Evolutionary conservation across 345 rosid genomes (phyloP).

Genomic region (Eucalyptus microcorys): DNA sequence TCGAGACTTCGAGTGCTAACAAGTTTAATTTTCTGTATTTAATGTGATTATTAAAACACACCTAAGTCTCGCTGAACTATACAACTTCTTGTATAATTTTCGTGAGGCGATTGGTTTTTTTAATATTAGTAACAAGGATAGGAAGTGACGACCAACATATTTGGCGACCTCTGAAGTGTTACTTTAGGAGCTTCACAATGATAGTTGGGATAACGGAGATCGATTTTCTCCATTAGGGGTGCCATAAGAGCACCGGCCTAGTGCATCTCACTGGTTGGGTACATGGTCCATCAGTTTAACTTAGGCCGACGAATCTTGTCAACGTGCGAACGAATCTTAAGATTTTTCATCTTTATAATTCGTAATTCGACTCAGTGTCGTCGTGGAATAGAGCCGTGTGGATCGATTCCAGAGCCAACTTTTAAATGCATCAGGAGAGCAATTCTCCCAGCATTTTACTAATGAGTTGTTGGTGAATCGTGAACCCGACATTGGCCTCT

Average conservation of each 20-base stretch:
- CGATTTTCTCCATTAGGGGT: not conserved
- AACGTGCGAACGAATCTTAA: too few species aligned
- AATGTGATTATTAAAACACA: not conserved
- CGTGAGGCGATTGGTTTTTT: rapidly evolving
- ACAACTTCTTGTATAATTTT: not conserved
- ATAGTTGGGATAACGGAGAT: not conserved
- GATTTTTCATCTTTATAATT: too few species aligned
- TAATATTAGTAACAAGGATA: not conserved
- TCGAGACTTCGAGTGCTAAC: too few species aligned
- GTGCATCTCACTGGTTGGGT: not conserved
- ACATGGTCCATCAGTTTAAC: rapidly evolving
- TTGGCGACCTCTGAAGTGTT: not conserved
- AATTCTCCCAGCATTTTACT: not conserved
- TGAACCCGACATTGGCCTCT: not conserved
- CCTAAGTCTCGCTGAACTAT: not conserved
- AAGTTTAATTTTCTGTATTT: too few species aligned
- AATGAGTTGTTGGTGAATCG: not conserved
- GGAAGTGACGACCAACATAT: not conserved
- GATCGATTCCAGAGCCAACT: too few species aligned
- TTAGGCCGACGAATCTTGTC: too few species aligned
- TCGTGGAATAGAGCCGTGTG: too few species aligned
- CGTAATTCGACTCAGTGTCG: too few species aligned
- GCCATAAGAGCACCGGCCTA: not conserved
- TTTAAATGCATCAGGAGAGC: not conserved
- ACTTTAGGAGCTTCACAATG: not conserved